Evolutionary conservation across 371 early-diverging fungal genomes (phyloP), one percentile per base, ranked within the genome.

Genomic region (Mucor irregularis): DNA sequence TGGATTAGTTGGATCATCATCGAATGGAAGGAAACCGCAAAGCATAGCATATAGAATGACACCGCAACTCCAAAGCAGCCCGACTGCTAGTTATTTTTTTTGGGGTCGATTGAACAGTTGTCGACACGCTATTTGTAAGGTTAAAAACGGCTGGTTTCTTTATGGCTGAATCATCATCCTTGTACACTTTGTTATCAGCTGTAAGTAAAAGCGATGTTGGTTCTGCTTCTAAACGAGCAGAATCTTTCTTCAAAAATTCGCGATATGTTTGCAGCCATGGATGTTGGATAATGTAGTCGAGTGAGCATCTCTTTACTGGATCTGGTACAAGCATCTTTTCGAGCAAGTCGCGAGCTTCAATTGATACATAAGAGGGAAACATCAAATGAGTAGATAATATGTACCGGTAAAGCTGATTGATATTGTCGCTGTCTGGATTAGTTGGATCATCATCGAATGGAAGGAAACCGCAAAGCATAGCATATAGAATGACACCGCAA

Each of bases 401-500:
- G 60, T 88, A 88, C 26, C 79, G 80, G 67, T 88, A 88, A 0
- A 88, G 71, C 24, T 71, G 71, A 48, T 80, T 81, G 64, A 88
- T 80, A 58, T 86, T 85, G 53, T 83, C 82, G 25, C 86, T 76
- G 45, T 85, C 85, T n/a, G 88, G 88, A 58, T 89, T 89, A 3
- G 66, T 59, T 21, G 87, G 87, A 61, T 91, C 91, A 60, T 92
- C 94, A 58, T 92, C 92, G 74, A 83, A 94, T 7, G 94, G 94
- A 21, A 94, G 81, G 52, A 81, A 85, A 0, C 94, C 94, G 54
- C 82, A 85, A 8, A 88, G 65, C 89, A 88, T 87, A 4, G 86
- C 85, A 53, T 83, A 87, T 45, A 97, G 62, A 49, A 97, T 93
- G 19, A 97, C 97, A 29, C 98, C 98, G 53, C 94, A 91, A 33